These are phyloP conservation scores for Camellia sinensis DNA, from an alignment of 148 eudicot genomes.

Conservation along the genomic window DNA sequence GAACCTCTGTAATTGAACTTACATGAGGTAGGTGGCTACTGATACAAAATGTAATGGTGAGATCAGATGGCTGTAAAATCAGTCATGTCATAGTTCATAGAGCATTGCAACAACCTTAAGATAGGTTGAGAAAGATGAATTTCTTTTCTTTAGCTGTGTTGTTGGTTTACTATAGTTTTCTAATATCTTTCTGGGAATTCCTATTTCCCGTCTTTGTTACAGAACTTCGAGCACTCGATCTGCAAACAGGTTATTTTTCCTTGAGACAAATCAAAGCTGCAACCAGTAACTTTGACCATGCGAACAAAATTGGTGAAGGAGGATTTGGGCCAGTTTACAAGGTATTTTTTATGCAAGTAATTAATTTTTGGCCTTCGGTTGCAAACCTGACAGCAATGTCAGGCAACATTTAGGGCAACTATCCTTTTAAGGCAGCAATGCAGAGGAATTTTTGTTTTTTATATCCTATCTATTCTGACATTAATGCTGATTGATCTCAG, in stretches of 20 bases:
- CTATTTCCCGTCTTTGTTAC: constrained; percentile 14
- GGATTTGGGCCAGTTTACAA: constrained; percentile 94
- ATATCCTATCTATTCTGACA: not conserved
- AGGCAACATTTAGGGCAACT: not conserved
- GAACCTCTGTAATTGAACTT: not conserved
- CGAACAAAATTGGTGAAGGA: constrained; percentile 81
- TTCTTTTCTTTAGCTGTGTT: not conserved
- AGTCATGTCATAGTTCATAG: not conserved
- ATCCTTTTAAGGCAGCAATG: not conserved
- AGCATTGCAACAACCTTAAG: not conserved
- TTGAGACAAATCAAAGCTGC: constrained; percentile 78
- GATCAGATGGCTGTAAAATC: not conserved
- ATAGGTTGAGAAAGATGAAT: not conserved
- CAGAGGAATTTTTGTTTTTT: not conserved
- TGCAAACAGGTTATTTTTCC: constrained; percentile 65
- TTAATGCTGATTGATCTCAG: constrained; percentile 27
- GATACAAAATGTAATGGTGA: not conserved
- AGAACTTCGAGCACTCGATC: constrained; percentile 59
- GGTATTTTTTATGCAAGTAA: constrained; percentile 32
- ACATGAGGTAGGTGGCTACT: not conserved
- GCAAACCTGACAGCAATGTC: not conserved
- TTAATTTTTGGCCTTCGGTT: not conserved
- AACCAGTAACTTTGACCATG: constrained; percentile 54
- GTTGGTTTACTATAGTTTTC: not conserved
- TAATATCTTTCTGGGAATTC: not conserved